Base-by-base conservation (phyloP, 352 stramenopile genomes). In the Phytophthora cryptogea region DNA sequence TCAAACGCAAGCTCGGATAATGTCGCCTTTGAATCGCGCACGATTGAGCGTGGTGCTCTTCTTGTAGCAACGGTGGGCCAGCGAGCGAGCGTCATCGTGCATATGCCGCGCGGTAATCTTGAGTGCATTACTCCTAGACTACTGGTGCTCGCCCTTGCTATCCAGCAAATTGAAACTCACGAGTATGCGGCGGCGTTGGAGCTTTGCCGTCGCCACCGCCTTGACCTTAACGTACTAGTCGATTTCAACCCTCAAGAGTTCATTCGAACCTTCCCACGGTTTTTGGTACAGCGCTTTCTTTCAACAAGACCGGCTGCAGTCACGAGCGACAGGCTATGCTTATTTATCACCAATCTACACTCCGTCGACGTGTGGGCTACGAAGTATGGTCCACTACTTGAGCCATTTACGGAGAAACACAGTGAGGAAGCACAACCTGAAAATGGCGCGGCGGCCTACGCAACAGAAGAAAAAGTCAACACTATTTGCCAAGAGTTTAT, bases 181-280 rank as follows among this genome's bases (percentile, higher is more conserved):
- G 51, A 80, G 46, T 88, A 85, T 47, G 67, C 66, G 2, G 48
- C 65, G 4, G 86, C 86, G 3, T 62, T 92, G 7, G 86, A 94
- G 30, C 65, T 89, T 42, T 82, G 78, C 41, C 83, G 86, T n/a
- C 83, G 83, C 31, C 86, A 94, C 42, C 83, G 86, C 8, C 42
- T 94, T 6, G 86, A 94, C 48, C 49, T 94, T 44, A 92, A 92
- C 52, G 11, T 94, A 33, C 74, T 94, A 3, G 78, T 92, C 17
- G 83, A 94, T 43, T 83, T 78, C 41, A 57, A 90, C 27, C 51
- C 63, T 3, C 14, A 55, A n/a, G 52, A 11, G 8, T 92, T 94
- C 33, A 23, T 88, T 3, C 28, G 45, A 17, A 59, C 60, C 28
- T 74, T 88, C 0, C 17, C 62, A 0, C 31, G 45, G 17, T 59